phyloP scores from a whole-genome alignment of 208 protist species.

The Wallacemonas sp. region DNA sequence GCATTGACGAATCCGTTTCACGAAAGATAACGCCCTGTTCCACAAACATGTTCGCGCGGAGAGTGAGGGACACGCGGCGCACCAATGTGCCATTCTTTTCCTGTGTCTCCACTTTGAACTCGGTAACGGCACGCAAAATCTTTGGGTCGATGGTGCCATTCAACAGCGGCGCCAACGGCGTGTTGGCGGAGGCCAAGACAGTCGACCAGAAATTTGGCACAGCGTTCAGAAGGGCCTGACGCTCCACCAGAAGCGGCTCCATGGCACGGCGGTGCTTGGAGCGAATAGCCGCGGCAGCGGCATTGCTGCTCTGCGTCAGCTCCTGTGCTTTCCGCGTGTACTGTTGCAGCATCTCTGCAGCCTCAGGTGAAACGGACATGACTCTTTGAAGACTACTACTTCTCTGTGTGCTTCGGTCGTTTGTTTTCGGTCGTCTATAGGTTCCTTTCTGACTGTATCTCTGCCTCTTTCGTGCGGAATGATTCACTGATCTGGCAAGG shows the following conservation, averaged over 20 bases:
- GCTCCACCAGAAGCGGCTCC: constrained; percentile 60
- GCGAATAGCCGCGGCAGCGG: constrained; percentile 9
- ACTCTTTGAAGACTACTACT: background rate
- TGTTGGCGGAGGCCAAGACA: constrained; percentile 39
- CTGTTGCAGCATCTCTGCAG: constrained; percentile 28
- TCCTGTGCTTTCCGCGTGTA: constrained; percentile 5
- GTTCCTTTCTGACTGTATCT: too few relatives aligned
- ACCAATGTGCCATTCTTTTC: constrained; percentile 42
- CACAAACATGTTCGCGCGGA: constrained; percentile 74
- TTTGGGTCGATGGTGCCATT: constrained; percentile 84
- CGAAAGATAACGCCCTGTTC: constrained; percentile 62
- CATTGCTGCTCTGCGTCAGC: constrained; percentile 3
- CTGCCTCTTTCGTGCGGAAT: too few relatives aligned
- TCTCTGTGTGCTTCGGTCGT: background rate
- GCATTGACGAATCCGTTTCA: constrained; percentile 49
- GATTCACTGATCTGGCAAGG: too few relatives aligned
- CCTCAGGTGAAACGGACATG: constrained; percentile 14
- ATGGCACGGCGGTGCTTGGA: constrained; percentile 51
- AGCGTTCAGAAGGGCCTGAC: constrained; percentile 41
- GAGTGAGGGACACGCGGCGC: constrained; percentile 51
- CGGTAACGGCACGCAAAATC: constrained; percentile 66
- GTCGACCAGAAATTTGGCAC: constrained; percentile 68
- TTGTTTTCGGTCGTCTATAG: constrained; percentile 4
- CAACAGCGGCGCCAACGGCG: constrained; percentile 45
- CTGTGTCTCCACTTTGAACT: constrained; percentile 53